phyloP scores from a whole-genome alignment of 805 yeast genomes.

The Kodamaea laetipori region DNA sequence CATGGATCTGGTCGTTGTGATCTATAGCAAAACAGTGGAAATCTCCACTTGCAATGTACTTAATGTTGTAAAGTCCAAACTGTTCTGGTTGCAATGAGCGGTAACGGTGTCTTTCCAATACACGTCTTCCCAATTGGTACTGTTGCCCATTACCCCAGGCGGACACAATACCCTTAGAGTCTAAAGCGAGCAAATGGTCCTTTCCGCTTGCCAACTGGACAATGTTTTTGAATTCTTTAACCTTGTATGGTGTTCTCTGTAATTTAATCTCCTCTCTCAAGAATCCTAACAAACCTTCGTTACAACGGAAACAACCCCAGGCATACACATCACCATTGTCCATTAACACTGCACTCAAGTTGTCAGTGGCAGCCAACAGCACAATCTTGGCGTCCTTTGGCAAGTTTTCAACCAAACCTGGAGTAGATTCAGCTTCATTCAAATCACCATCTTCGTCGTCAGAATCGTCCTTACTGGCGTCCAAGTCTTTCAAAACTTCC shows the following conservation, averaged over 20 bases:
- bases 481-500: constrained; percentile 70
- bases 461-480: constrained; percentile 45
- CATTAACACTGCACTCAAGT: constrained; percentile 76
- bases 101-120: constrained; percentile 74
- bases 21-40: constrained; percentile 94
- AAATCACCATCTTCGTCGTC: constrained; percentile 81
- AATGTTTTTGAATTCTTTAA: constrained; percentile 62
- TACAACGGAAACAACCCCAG: constrained; percentile 96
- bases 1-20: constrained; percentile 63
- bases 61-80: constrained; percentile 78
- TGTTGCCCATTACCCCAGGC: constrained; percentile 99
- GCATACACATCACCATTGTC: constrained; percentile 89
- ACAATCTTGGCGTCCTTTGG: constrained; percentile 62
- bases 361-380: constrained; percentile 90
- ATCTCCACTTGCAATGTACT: constrained; percentile 87
- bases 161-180: constrained; percentile 79
- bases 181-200: constrained; percentile 86
- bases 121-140: constrained; percentile 84
- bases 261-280: constrained; percentile 55
- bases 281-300: constrained; percentile 90
- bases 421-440: constrained; percentile 88
- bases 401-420: constrained; percentile 69
- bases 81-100: constrained; percentile 78
- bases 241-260: constrained; percentile 68
- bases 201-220: constrained; percentile 89